Percentiles rank a stretch among this genome's conserved stretches.
Evolutionary conservation across 208 protist species (phyloP).

Genomic region (Entamoeba dispar): DNA sequence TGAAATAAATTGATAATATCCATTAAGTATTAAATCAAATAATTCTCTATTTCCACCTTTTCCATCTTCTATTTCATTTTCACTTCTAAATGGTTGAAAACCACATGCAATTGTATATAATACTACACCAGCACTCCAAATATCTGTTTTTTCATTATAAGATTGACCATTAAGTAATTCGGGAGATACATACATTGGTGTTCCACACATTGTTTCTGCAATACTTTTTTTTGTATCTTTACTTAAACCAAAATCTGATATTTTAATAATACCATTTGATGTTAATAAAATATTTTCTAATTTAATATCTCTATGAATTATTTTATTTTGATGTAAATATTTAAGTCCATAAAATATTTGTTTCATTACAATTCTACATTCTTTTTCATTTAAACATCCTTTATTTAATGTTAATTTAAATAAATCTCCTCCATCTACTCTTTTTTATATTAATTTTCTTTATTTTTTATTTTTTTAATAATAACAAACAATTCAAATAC

Average conservation of each 20-base stretch:
- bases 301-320: no score
- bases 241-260: background rate
- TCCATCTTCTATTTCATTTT: background rate
- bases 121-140: slow-evolving; percentile 6
- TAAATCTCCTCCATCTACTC: background rate
- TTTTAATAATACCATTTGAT: background rate
- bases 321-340: background rate
- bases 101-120: background rate
- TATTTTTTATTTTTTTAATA: no score
- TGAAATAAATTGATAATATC: background rate
- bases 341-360: background rate
- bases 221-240: background rate
- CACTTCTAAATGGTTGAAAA: background rate
- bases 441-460: background rate
- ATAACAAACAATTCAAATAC: background rate
- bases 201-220: slow-evolving; percentile 5
- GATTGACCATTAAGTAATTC: slow-evolving; percentile 2
- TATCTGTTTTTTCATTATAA: slow-evolving; percentile 31
- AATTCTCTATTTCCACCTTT: background rate
- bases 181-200: slow-evolving; percentile 34
- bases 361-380: background rate
- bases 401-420: background rate
- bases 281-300: background rate
- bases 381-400: background rate
- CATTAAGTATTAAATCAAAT: background rate